Conservation (phyloP, 805 yeast genomes). For the Suhomyces sp. region DNA sequence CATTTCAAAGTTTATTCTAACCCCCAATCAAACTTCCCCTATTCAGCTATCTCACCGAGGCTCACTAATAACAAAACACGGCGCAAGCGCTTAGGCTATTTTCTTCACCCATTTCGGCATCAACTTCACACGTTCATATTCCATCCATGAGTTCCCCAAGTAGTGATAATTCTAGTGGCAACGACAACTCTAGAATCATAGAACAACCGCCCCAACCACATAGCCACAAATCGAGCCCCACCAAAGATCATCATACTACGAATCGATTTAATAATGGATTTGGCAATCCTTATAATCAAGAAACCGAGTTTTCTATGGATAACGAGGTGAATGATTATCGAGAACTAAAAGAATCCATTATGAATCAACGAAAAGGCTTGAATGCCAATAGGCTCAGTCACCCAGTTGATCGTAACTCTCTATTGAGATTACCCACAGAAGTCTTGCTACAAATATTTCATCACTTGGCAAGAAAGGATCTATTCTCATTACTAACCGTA, state of each 20-base stretch:
- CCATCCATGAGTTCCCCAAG: conserved; percentile 19
- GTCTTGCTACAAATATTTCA: conserved; percentile 65
- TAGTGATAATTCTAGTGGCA: conserved; percentile 12
- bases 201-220: neutral
- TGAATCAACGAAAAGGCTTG: conserved; percentile 24
- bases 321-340: conserved; percentile 31
- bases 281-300: neutral
- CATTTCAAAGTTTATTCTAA: neutral
- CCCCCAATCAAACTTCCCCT: neutral
- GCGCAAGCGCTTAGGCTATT: neutral
- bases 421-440: conserved; percentile 54
- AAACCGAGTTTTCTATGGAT: conserved; percentile 30
- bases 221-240: neutral
- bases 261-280: neutral
- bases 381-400: conserved; percentile 1
- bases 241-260: neutral
- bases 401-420: conserved; percentile 26
- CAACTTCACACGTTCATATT: neutral
- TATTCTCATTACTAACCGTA: conserved; percentile 62
- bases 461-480: conserved; percentile 58
- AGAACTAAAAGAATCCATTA: conserved; percentile 34
- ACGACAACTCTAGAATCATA: neutral
- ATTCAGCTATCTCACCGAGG: neutral
- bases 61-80: neutral
- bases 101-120: neutral